Evolutionary conservation across 225 moss, liverwort and hornwort species (phyloP).

Genomic region (Neckera pumila): DNA sequence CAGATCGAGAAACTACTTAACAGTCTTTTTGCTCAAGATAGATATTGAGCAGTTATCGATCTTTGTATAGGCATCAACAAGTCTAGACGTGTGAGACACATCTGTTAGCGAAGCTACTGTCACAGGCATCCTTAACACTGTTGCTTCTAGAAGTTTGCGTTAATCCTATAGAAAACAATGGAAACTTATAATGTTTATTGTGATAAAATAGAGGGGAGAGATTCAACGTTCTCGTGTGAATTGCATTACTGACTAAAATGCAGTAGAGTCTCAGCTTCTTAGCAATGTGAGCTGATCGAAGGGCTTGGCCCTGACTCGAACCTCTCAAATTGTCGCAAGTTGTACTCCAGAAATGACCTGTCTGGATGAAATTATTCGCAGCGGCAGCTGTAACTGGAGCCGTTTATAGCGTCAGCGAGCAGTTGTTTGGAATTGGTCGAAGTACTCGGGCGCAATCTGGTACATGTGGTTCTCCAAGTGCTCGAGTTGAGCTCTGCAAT

Average conservation of each 20-base stretch:
- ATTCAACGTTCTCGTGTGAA: not conserved
- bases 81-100: not conserved
- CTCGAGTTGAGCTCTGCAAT: slow-evolving; percentile 17
- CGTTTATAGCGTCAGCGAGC: slow-evolving; percentile 10
- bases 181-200: not conserved
- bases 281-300: not conserved
- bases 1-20: not conserved
- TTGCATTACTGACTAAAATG: not conserved
- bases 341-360: not conserved
- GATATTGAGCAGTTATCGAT: not conserved
- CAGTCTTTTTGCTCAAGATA: not conserved
- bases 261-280: not conserved
- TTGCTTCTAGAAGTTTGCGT: not conserved
- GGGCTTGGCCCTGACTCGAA: not conserved
- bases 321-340: not conserved
- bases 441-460: slow-evolving; percentile 43
- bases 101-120: not conserved
- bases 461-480: slow-evolving; percentile 51
- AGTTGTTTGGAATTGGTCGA: slow-evolving; percentile 44
- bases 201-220: not conserved
- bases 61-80: not conserved
- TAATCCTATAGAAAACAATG: not conserved
- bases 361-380: not conserved
- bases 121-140: not conserved
- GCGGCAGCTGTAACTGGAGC: not conserved